Evolutionary conservation across 768 basidiomycete species (phyloP).

Genomic region (Leccinum truebloodii): DNA sequence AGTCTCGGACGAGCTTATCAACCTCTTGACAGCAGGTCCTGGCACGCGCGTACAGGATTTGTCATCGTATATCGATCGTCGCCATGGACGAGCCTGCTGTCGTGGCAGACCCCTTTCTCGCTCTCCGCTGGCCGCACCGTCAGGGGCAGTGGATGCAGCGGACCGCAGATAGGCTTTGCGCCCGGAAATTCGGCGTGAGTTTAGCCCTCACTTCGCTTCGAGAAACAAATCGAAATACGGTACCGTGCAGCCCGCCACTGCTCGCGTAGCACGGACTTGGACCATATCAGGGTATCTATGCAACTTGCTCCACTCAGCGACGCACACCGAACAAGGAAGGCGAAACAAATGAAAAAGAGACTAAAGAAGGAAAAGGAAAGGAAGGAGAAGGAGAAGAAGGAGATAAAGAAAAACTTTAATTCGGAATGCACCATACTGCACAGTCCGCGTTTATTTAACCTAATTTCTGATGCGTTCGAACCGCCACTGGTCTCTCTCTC

Average conservation of each 20-base stretch:
- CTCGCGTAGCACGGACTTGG: conserved; percentile 4
- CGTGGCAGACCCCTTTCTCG: not conserved
- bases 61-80: conserved; percentile 4
- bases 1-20: conserved; percentile 2
- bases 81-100: not conserved
- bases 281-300: conserved; percentile 12
- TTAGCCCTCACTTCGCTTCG: conserved; percentile 25
- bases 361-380: not conserved
- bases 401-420: not conserved
- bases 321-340: not conserved
- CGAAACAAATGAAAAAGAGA: not conserved
- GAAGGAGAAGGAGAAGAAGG: not conserved
- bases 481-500: conserved; percentile 10
- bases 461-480: conserved; percentile 6
- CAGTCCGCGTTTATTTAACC: conserved; percentile 2
- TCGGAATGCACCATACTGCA: not conserved
- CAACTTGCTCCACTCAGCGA: not conserved
- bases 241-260: not conserved
- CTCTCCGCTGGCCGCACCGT: not conserved
- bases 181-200: conserved; percentile 15
- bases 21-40: not conserved
- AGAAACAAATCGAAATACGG: not conserved
- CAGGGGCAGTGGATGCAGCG: conserved; percentile 6
- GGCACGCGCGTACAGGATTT: not conserved
- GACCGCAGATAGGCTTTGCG: conserved; percentile 2